These are phyloP conservation scores for Solanum commersonii DNA, from an alignment of 257 asterid genomes.

Conservation along the genomic window DNA sequence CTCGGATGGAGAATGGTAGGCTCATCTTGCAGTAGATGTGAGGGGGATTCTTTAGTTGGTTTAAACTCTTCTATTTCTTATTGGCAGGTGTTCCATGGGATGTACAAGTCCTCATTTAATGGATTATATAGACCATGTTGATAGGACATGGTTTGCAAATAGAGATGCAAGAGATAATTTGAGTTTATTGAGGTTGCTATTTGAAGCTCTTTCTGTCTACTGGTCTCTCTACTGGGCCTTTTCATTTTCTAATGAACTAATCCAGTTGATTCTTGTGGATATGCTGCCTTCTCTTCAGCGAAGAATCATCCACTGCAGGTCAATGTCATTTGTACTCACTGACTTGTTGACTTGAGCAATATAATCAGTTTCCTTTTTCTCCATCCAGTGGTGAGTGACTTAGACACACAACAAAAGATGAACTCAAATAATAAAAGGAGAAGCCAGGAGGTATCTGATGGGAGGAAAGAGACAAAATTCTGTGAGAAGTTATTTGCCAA, in stretches of 20 bases:
- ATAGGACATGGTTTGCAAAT: neutral
- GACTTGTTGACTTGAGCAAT: neutral
- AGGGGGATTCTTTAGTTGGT: neutral
- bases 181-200: neutral
- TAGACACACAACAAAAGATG: neutral
- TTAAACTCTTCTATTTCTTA: neutral
- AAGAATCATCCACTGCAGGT: neutral
- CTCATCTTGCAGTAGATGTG: neutral
- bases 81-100: neutral
- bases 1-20: neutral
- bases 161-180: neutral
- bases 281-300: neutral
- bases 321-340: neutral
- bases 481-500: neutral
- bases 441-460: neutral
- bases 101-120: neutral
- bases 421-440: neutral
- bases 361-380: neutral
- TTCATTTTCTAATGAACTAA: neutral
- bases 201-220: neutral
- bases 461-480: neutral
- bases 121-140: neutral
- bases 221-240: neutral
- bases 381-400: neutral
- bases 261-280: neutral